Evolutionary conservation across 169 alveolate genomes (phyloP).

Genomic region (Plasmodium gonderi): DNA sequence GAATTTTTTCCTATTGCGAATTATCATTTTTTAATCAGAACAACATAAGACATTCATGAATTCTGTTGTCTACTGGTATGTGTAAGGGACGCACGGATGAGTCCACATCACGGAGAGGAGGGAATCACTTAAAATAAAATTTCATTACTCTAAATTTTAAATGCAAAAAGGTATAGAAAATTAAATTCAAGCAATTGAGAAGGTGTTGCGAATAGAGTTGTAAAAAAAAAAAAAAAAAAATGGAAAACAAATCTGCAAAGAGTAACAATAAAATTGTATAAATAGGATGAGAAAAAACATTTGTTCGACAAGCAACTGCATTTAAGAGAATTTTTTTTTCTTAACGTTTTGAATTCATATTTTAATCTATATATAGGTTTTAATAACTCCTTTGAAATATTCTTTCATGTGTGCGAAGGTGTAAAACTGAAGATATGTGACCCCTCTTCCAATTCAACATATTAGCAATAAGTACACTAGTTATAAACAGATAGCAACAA

Average conservation of each 20-base stretch:
- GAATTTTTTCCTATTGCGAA: background rate
- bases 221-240: background rate
- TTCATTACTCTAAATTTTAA: background rate
- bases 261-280: background rate
- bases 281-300: background rate
- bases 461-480: background rate
- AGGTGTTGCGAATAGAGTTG: too few species aligned
- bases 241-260: background rate
- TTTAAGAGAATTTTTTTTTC: background rate
- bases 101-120: background rate
- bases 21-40: background rate
- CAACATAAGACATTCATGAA: background rate
- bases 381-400: background rate
- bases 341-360: background rate
- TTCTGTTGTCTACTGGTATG: background rate
- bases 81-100: background rate
- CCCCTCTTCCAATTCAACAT: background rate
- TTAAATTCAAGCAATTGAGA: too few species aligned
- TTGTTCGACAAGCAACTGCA: background rate
- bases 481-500: background rate
- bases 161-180: too few species aligned
- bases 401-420: background rate
- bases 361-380: background rate
- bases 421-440: background rate
- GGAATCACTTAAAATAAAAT: background rate